Base-by-base conservation (phyloP, 495 filamentous ascomycete species). In the Penicillium riverlandense region DNA sequence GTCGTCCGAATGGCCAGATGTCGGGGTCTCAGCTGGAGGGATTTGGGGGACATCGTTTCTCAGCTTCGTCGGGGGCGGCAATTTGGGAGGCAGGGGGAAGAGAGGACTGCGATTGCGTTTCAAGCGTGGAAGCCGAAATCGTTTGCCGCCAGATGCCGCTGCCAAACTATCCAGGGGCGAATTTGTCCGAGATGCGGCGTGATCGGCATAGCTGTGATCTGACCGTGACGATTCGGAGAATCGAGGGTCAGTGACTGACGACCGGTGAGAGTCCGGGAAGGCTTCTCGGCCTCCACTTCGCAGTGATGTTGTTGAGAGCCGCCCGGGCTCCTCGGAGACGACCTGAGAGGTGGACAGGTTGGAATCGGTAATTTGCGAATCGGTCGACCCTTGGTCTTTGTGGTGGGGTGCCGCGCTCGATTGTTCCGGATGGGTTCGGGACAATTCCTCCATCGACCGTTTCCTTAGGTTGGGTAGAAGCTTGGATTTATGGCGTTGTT, bases 181-280 rank as follows among this genome's bases (percentile, higher is more conserved):
- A 29, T 53, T 52, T 7, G 50, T 57, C 9, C 54, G 57, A 28
- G 48, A 80, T 6, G 78, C 71, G 35, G 80, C 72, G 48, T 79
- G 84, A 29, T 95, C 89, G n/a, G 76, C 81, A 9, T 82, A 81
- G 62, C 90, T 94, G 27, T 80, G 83, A 58, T 96, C 90, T 13
- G 91, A 96, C 41, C 88, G 81, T 15, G 90, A 95, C 0, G 92
- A 96, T 48, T 96, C 92, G 4, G 92, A 96, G 16, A 88, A 72
- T 34, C 92, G 75, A 40, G 79, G 76, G 36, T 84, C 72, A 2
- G 83, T 80, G 11, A 86, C 73, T 5, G 84, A 95, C 54, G 32
- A 82, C 65, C 35, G 85, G 76, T 59, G 72, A 5, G 76, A 75
- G 41, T 90, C 85, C 45, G 85, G 84, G 40, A 72, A 70, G 39